A percentile compares a stretch with the other conserved stretches of the same genome.
Evolutionary conservation across 768 basidiomycete genomes (phyloP).

Genomic region (Lactarius quietus): DNA sequence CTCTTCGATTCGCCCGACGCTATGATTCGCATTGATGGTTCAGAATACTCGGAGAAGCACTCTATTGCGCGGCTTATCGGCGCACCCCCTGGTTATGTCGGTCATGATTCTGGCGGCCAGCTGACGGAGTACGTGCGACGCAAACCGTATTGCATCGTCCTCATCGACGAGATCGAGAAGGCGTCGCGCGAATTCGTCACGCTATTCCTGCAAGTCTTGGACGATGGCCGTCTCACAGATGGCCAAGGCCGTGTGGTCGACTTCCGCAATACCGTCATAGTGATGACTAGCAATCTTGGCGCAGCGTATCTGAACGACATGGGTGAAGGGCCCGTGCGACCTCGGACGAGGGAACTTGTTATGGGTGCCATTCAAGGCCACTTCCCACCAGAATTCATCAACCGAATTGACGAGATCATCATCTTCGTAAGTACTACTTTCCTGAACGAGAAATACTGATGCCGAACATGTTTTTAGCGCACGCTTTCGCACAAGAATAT

Average conservation of each 20-base stretch:
- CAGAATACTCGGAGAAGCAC: constrained; percentile 88
- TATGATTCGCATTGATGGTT: constrained; percentile 90
- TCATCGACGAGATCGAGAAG: constrained; percentile 91
- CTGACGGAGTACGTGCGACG: constrained; percentile 91
- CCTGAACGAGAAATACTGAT: constrained; percentile 24
- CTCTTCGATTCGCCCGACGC: constrained; percentile 90
- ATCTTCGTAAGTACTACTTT: constrained; percentile 51
- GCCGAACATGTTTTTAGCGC: constrained; percentile 51
- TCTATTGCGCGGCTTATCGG: constrained; percentile 68
- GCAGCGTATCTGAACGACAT: constrained; percentile 73
- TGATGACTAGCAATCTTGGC: constrained; percentile 93
- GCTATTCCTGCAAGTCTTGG: constrained; percentile 78
- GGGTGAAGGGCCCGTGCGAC: constrained; percentile 63
- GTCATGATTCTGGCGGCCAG: constrained; percentile 86
- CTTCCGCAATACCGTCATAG: constrained; percentile 89
- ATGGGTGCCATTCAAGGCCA: constrained; percentile 76
- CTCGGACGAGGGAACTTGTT: constrained; percentile 60
- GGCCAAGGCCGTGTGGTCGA: constrained; percentile 88
- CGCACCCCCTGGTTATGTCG: constrained; percentile 87
- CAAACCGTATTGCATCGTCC: constrained; percentile 83
- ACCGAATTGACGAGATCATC: constrained; percentile 83
- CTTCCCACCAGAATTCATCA: constrained; percentile 92
- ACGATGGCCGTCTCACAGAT: constrained; percentile 89
- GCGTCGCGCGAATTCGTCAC: constrained; percentile 68
- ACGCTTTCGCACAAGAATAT: constrained; percentile 74